phyloP scores from a whole-genome alignment of 164 flowering plant species.

The Houttuynia cordata region DNA sequence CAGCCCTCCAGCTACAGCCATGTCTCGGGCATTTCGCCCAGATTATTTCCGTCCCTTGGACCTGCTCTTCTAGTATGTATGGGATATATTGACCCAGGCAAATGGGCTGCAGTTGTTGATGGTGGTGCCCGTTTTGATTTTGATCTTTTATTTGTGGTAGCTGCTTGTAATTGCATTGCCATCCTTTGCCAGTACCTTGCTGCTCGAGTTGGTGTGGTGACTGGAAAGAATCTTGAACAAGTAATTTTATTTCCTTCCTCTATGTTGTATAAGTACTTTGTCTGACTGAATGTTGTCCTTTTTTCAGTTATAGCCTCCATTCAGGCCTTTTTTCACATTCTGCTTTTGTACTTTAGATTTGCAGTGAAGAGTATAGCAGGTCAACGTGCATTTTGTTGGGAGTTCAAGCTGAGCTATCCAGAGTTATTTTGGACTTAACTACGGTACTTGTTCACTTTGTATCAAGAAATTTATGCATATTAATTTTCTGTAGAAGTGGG shows the following conservation, averaged over 20 bases:
- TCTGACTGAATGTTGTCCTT: background rate
- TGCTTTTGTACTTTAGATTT: slow-evolving; percentile 41
- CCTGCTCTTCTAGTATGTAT: slow-evolving; percentile 61
- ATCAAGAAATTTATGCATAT: background rate
- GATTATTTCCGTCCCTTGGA: slow-evolving; percentile 42
- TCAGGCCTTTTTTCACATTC: background rate
- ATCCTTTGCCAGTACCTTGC: slow-evolving; percentile 79
- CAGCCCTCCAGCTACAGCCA: slow-evolving; percentile 17
- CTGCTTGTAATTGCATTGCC: slow-evolving; percentile 59
- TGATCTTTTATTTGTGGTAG: slow-evolving; percentile 44
- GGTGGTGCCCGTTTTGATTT: slow-evolving; percentile 85
- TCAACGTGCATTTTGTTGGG: slow-evolving; percentile 60
- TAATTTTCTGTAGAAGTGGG: background rate
- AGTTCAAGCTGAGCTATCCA: slow-evolving; percentile 68
- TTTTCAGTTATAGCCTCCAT: background rate
- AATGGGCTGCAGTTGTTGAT: slow-evolving; percentile 85
- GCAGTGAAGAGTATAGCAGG: slow-evolving; percentile 69
- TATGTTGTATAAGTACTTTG: background rate
- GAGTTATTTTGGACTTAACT: slow-evolving; percentile 57
- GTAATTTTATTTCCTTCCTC: slow-evolving; percentile 21
- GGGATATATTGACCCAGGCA: slow-evolving; percentile 91
- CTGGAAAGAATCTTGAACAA: slow-evolving; percentile 83
- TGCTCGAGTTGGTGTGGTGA: slow-evolving; percentile 63
- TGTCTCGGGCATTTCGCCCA: slow-evolving; percentile 20
- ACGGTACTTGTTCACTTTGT: slow-evolving; percentile 37